Percentiles rank a stretch among this genome's conserved stretches.
These are phyloP conservation scores for Eimeria zaria DNA, from an alignment of 169 alveolate species.

Conservation along the genomic window DNA sequence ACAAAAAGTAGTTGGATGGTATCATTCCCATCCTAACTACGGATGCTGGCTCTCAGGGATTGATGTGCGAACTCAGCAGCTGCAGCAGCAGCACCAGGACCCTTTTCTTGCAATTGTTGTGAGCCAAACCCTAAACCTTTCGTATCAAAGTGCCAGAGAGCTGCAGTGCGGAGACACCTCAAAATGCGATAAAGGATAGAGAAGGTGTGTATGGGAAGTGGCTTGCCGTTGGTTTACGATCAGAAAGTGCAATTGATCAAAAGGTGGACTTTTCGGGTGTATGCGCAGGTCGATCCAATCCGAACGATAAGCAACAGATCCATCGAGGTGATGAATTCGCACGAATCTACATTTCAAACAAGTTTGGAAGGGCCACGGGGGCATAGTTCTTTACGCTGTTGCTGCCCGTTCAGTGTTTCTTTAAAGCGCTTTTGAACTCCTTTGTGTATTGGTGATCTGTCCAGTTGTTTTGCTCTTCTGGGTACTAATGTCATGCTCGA, in stretches of 20 bases:
- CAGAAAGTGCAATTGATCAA: neutral
- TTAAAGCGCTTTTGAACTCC: neutral
- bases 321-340: constrained; percentile 8
- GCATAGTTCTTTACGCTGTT: neutral
- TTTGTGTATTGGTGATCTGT: neutral
- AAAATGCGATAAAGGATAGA: neutral
- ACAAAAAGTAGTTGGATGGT: constrained; percentile 95
- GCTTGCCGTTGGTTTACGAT: neutral
- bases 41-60: constrained; percentile 96
- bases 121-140: neutral
- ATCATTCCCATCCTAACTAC: constrained; percentile 97
- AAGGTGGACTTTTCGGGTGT: neutral
- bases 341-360: neutral
- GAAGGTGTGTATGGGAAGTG: neutral
- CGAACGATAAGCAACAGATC: constrained; percentile 45
- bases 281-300: constrained; percentile 71
- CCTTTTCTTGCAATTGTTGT: constrained; percentile 95
- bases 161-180: neutral
- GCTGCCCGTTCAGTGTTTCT: neutral
- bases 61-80: constrained; percentile 91
- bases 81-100: constrained; percentile 92
- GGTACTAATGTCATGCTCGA: neutral
- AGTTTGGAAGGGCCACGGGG: neutral
- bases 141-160: neutral
- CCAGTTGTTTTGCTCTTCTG: neutral